These are phyloP conservation scores for Solanum sparsipilum DNA, from an alignment of 257 asterid species.

Conservation along the genomic window DNA sequence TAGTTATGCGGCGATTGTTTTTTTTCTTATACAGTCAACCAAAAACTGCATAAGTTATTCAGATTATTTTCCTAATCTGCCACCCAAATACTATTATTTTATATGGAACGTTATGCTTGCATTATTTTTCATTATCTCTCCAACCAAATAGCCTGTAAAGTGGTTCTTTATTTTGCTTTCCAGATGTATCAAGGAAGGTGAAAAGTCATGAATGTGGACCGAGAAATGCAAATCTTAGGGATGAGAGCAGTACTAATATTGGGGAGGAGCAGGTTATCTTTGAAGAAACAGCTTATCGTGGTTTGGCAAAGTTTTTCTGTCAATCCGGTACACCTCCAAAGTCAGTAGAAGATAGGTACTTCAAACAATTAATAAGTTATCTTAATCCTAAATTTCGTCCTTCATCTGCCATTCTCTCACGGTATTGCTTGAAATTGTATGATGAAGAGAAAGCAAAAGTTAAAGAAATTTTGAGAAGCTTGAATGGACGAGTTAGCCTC, in stretches of 20 bases:
- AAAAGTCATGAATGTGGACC: not conserved
- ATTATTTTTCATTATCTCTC: not conserved
- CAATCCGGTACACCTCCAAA: not conserved
- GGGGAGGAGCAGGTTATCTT: not conserved
- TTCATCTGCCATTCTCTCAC: not conserved
- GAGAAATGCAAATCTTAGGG: not conserved
- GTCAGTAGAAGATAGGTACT: not conserved
- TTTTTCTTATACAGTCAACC: not conserved
- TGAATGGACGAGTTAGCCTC: slow-evolving; percentile 1
- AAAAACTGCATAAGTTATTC: not conserved
- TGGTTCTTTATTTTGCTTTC: not conserved
- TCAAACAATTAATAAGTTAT: not conserved
- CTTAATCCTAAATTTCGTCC: not conserved
- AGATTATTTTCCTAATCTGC: not conserved
- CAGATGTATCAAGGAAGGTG: not conserved
- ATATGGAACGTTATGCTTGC: not conserved
- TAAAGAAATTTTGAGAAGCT: not conserved
- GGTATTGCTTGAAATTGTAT: not conserved
- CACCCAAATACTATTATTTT: not conserved
- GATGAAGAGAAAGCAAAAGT: not conserved
- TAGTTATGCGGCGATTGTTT: not conserved
- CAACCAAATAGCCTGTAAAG: not conserved
- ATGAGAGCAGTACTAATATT: not conserved
- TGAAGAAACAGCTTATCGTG: not conserved
- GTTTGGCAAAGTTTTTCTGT: not conserved